Evolutionary conservation across 129 eudicot genomes (phyloP), one percentile per base, ranked within the genome.

Genomic region (Tagetes erecta): DNA sequence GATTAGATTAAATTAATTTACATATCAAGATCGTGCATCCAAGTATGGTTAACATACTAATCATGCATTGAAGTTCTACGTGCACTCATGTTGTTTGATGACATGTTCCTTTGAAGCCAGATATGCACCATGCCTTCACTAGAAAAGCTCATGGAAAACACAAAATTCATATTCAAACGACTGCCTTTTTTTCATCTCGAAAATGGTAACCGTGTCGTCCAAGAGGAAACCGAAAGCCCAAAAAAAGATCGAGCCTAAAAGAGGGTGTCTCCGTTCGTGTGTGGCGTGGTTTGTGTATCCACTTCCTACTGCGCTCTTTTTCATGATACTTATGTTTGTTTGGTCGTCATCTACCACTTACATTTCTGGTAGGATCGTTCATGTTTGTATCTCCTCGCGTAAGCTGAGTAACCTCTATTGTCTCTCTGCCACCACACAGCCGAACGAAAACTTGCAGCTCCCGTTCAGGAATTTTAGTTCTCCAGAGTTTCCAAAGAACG

Each of bases 331-430:
- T 49, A 72, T 87, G 71, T 87, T 82, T 33, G 76, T 87, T 2
- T 92, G 96, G 96, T 82, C 96, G 56, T 87, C 87, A 20, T 81
- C 96, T 35, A 83, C 94, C 73, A 86, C 95, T 58, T 74, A 84
- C 62, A 82, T 92, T 47, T 82, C 98, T 4, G 90, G 96, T 8
- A 65, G 91, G 64, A 78, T 92, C 11, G 87, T 92, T 56, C 98
- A 89, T 63, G 79, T 92, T 36, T 92, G 98, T 58, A 83, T 92
- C 0, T 85, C 98, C 1, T 89, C 98, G 36, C 78, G 96, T 70
- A 89, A 89, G 80, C 88, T 92, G 71, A 86, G 76, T 75, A 85
- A 86, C 68, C 89, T 80, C 27, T 89, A 89, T 37, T 92, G 97
- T 78, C 83, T 89, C 52, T 92, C 96, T 0, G 93, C 93, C 70